These are phyloP conservation scores for Sarocladiaceae sp. DNA, from an alignment of 2,329 filamentous ascomycete genomes.

Conservation along the genomic window DNA sequence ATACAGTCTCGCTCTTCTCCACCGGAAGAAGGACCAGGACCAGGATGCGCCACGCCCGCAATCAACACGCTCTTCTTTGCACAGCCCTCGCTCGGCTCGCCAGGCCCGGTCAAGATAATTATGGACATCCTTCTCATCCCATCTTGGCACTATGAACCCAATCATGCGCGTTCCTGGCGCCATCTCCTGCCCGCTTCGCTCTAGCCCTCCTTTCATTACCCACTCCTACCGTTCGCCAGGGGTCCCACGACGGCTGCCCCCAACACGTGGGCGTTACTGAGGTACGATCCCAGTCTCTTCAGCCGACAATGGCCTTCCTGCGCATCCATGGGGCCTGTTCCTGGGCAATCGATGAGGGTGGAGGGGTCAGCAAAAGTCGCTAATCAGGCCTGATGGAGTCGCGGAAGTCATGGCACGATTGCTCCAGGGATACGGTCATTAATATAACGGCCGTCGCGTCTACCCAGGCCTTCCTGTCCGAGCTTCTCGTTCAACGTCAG, in stretches of 20 bases:
- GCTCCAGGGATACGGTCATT: neutral
- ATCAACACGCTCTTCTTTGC: too few species aligned
- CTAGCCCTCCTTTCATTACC: neutral
- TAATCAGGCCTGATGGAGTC: too few species aligned
- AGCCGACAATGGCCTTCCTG: neutral
- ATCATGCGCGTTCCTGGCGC: slow-evolving; percentile 6
- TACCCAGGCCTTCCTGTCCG: neutral
- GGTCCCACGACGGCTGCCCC: neutral
- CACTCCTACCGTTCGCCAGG: neutral
- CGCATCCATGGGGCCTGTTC: neutral
- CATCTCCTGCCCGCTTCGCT: slow-evolving; percentile 7
- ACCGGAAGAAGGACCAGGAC: too few species aligned
- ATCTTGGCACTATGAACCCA: slow-evolving; percentile 1
- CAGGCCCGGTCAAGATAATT: too few species aligned
- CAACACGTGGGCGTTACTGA: slow-evolving; percentile 1
- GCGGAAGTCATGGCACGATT: neutral
- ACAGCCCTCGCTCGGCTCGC: too few species aligned
- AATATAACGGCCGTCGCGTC: neutral
- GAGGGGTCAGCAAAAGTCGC: too few species aligned
- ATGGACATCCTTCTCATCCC: too few species aligned
- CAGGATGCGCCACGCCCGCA: too few species aligned
- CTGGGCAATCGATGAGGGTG: neutral
- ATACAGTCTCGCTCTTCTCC: too few species aligned
- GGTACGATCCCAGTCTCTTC: neutral
- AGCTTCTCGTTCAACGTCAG: slow-evolving; percentile 5